Evolutionary conservation across 2,329 filamentous ascomycete genomes (phyloP).

Genomic region (Ophiobolus disseminans): DNA sequence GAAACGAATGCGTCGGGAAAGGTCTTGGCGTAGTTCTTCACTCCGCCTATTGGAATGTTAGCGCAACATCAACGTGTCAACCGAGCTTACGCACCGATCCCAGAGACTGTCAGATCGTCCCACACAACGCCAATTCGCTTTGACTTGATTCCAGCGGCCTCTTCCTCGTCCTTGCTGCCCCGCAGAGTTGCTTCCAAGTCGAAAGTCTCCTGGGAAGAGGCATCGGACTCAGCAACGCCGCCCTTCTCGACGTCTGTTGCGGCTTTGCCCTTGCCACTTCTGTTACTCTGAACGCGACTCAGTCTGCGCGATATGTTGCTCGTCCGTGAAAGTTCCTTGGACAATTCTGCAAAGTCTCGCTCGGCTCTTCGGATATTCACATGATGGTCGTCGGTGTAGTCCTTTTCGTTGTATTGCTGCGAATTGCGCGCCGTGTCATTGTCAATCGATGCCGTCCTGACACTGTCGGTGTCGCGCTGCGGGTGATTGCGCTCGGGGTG

Average conservation of each 20-base stretch:
- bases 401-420: conserved; percentile 27
- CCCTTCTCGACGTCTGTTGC: conserved; percentile 67
- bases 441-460: conserved; percentile 31
- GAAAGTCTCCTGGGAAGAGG: conserved; percentile 62
- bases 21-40: conserved; percentile 73
- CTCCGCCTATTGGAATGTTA: conserved; percentile 54
- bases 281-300: conserved; percentile 57
- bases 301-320: conserved; percentile 47
- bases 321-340: conserved; percentile 52
- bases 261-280: conserved; percentile 45
- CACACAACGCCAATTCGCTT: conserved; percentile 78
- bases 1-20: conserved; percentile 79
- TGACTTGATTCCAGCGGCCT: conserved; percentile 77
- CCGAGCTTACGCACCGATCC: conserved; percentile 59
- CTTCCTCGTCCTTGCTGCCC: conserved; percentile 73
- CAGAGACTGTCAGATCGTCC: conserved; percentile 78
- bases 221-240: conserved; percentile 36
- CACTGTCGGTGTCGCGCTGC: conserved; percentile 24
- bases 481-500: conserved; percentile 26
- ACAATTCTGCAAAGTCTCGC: conserved; percentile 73
- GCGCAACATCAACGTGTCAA: background rate
- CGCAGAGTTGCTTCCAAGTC: conserved; percentile 78
- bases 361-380: conserved; percentile 73
- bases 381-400: conserved; percentile 20
- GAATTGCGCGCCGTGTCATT: conserved; percentile 30